Evolutionary conservation across 108 stramenopile genomes (phyloP).

Genomic region (Cyclotella choctawhatcheeana): DNA sequence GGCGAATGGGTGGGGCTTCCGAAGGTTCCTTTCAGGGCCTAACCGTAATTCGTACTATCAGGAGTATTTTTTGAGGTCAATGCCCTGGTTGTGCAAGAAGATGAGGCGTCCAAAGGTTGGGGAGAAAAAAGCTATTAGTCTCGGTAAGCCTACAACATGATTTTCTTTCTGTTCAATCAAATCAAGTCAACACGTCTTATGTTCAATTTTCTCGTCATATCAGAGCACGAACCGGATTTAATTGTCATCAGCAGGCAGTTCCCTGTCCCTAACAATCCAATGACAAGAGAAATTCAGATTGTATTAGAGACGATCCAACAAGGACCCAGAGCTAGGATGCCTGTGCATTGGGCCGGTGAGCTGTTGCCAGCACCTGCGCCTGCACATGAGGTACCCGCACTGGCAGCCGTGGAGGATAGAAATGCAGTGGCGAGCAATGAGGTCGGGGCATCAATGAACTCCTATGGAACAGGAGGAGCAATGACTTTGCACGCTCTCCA

Average conservation of each 20-base stretch:
- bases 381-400: not conserved
- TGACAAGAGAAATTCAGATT: conserved; percentile 55
- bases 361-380: not conserved
- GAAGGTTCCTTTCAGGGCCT: conserved; percentile 53
- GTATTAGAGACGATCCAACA: conserved; percentile 57
- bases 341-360: conserved; percentile 9
- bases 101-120: conserved; percentile 57
- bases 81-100: conserved; percentile 47
- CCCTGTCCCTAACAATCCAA: conserved; percentile 57
- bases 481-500: not conserved
- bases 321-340: conserved; percentile 74
- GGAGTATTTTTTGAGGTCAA: conserved; percentile 39
- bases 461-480: not conserved
- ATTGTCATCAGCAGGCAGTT: conserved; percentile 22
- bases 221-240: conserved; percentile 13
- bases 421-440: not conserved
- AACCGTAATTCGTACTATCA: conserved; percentile 79
- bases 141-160: too few species aligned
- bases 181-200: too few species aligned
- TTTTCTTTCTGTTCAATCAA: too few species aligned
- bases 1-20: conserved; percentile 64
- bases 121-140: conserved; percentile 56
- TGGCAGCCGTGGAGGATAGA: not conserved
- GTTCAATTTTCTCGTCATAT: not conserved
- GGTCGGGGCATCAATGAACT: not conserved